phyloP scores from a whole-genome alignment of 805 yeast genomes.

The Lipomyces sp. region DNA sequence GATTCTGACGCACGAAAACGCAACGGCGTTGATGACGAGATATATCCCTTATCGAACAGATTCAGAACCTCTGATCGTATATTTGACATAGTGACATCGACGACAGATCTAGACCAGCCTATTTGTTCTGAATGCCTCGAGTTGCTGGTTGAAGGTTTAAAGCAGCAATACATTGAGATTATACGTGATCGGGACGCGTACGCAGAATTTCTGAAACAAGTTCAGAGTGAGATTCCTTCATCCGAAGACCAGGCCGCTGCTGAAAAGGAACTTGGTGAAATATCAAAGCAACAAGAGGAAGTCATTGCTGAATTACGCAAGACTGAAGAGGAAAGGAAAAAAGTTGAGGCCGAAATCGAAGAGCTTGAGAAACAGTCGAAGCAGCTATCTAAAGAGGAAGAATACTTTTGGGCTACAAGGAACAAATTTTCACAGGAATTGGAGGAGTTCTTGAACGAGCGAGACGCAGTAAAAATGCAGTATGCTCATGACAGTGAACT shows the following conservation, averaged over 20 bases:
- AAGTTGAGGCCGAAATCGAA: constrained; percentile 57
- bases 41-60: constrained; percentile 21
- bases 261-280: constrained; percentile 52
- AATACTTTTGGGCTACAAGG: constrained; percentile 53
- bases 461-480: constrained; percentile 66
- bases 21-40: constrained; percentile 13
- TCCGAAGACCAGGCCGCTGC: constrained; percentile 53
- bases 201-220: constrained; percentile 68
- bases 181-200: constrained; percentile 80
- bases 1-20: constrained; percentile 2
- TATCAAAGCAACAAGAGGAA: constrained; percentile 49
- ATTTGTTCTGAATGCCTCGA: constrained; percentile 86
- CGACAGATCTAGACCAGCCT: constrained; percentile 82
- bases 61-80: constrained; percentile 22
- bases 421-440: constrained; percentile 64
- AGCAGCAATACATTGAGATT: constrained; percentile 70
- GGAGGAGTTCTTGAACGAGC: constrained; percentile 55
- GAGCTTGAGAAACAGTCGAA: constrained; percentile 48
- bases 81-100: constrained; percentile 64
- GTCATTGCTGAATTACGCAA: constrained; percentile 47
- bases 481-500: constrained; percentile 66
- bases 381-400: constrained; percentile 52
- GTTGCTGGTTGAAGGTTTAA: constrained; percentile 64
- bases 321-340: constrained; percentile 48
- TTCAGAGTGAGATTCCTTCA: constrained; percentile 52